Evolutionary conservation across 2,329 filamentous ascomycete genomes (phyloP).

Genomic region (Parascedosporium putredinis): DNA sequence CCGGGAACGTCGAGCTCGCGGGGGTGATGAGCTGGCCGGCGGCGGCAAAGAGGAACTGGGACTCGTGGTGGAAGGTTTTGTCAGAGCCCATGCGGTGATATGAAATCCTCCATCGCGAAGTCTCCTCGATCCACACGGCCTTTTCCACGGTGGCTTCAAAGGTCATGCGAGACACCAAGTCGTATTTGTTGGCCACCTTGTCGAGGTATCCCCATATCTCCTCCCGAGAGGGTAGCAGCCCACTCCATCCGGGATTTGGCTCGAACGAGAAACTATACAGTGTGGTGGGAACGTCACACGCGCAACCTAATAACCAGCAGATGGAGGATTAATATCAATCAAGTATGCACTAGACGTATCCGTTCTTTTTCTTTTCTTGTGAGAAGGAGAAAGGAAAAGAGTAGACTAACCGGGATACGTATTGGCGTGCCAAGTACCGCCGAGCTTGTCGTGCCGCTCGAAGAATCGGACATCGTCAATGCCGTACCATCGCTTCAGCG

Average conservation of each 20-base stretch:
- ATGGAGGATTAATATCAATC: background rate
- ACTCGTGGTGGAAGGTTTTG: constrained; percentile 23
- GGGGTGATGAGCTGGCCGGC: constrained; percentile 24
- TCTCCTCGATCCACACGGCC: constrained; percentile 27
- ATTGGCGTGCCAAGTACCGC: constrained; percentile 56
- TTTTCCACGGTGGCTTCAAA: constrained; percentile 25
- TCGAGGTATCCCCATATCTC: constrained; percentile 51
- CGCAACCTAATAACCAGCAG: constrained; percentile 19
- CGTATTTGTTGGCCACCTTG: constrained; percentile 35
- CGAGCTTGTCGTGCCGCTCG: constrained; percentile 44
- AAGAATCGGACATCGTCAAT: constrained; percentile 52
- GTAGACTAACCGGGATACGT: constrained; percentile 45
- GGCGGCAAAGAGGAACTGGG: constrained; percentile 27
- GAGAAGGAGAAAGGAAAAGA: too few species aligned
- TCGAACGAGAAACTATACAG: constrained; percentile 53
- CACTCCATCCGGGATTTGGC: constrained; percentile 49
- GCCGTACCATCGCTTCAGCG: constrained; percentile 44
- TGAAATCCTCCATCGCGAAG: constrained; percentile 23
- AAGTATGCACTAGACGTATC: too few species aligned
- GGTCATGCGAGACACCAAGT: constrained; percentile 28
- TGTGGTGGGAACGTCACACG: constrained; percentile 48
- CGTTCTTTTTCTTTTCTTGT: too few species aligned
- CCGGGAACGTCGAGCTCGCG: constrained; percentile 34
- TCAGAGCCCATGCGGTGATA: constrained; percentile 16
- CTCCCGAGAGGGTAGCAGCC: constrained; percentile 40